Base-by-base conservation (phyloP, 2,329 filamentous ascomycete genomes). In the Cladosporium sp. region DNA sequence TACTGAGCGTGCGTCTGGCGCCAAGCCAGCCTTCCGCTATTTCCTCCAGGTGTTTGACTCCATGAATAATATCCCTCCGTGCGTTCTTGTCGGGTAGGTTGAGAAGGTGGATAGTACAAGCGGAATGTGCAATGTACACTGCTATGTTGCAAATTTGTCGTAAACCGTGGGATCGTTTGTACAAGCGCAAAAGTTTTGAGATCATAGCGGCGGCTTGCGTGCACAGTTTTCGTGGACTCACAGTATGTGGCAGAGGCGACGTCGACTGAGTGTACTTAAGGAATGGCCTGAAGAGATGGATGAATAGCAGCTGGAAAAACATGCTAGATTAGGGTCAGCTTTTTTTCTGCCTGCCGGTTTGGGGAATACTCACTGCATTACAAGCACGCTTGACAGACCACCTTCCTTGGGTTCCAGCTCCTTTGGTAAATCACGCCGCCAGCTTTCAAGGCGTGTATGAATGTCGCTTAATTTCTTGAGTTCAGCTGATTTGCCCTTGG, bases 61-160 rank as follows among this genome's bases (percentile, higher is more conserved):
- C 93, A 72, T 97, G 93, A 5, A 91, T 90, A 49, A 99, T 91
- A 76, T 98, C 94, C 71, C 94, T 84, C 72, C 88, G 90, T 5
- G 95, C 92, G 32, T 91, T 95, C 79, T 95, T 97, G 71, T 97
- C 93, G 0, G 93, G 93, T 1, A 98, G 82, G 70, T 97, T 97
- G 39, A 99, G 87, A 23, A 99, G 81, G 73, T 98, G 95, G 46
- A 98, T 96, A 0, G 93, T 97, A 75, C 93, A 97, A 32, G 95
- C 93, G 5, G 92, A 95, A 76, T 98, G 94, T 0, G 91, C 85
- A 79, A 98, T 97, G 77, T 99, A 99, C 0, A 98, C 93, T 3
- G 91, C 93, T 72, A 98, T 92, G 74, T 98, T 98, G 79, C 92
- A 96, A 36, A 99, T 97, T 76, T 98, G 94, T 5, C 92, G 88